Conservation (phyloP, 371 early-diverging fungal genomes). For the Apophysomyces variabilis region DNA sequence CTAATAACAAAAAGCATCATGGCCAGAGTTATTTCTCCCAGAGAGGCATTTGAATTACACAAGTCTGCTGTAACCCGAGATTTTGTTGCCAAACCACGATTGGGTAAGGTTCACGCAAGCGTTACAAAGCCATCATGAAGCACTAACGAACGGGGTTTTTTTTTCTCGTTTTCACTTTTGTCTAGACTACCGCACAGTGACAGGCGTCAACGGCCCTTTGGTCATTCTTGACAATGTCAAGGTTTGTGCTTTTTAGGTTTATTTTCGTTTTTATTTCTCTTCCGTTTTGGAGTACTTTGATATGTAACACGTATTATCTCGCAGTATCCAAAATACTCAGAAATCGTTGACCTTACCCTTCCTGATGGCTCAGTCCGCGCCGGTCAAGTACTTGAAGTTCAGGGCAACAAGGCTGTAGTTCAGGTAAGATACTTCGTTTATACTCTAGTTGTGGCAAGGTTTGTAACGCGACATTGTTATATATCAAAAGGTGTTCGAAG, state of each 20-base stretch:
- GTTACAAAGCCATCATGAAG: conserved; percentile 11
- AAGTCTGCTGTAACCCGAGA: conserved; percentile 89
- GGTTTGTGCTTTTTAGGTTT: conserved; percentile 32
- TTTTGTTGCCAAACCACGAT: conserved; percentile 87
- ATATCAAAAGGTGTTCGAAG: conserved; percentile 93
- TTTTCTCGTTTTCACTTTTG: neutral
- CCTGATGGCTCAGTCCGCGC: conserved; percentile 96
- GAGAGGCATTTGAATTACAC: conserved; percentile 72
- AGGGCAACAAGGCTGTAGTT: conserved; percentile 98
- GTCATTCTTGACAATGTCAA: conserved; percentile 99
- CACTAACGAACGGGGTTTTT: neutral
- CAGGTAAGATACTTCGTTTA: conserved; percentile 65
- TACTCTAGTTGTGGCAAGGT: neutral
- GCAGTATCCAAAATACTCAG: conserved; percentile 96
- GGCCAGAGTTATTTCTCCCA: conserved; percentile 49
- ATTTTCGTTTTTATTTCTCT: neutral
- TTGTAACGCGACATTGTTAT: neutral
- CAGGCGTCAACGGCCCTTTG: conserved; percentile 99
- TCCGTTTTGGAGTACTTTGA: no score
- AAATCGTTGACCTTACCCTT: conserved; percentile 98
- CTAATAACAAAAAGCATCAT: conserved; percentile 18
- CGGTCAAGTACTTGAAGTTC: conserved; percentile 99
- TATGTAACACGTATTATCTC: conserved; percentile 6
- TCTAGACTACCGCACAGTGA: conserved; percentile 97
- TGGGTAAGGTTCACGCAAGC: conserved; percentile 65